Conservation (phyloP, 495 filamentous ascomycete genomes). For the Lepraria neglecta region DNA sequence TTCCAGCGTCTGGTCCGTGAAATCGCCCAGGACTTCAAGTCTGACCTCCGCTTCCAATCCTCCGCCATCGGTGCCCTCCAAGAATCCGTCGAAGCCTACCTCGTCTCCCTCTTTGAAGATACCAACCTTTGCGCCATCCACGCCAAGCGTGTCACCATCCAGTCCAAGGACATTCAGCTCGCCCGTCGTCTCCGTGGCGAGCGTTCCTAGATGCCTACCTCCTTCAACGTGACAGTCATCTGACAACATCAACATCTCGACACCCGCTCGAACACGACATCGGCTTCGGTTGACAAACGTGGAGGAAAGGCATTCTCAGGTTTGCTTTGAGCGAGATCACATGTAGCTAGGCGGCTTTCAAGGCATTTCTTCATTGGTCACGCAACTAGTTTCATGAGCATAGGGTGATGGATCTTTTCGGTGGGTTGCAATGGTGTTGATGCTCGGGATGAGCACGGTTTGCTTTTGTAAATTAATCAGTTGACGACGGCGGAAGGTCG, state of each 20-base stretch:
- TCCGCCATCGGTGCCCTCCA: conserved; percentile 99
- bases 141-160: conserved; percentile 97
- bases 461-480: conserved; percentile 31
- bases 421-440: conserved; percentile 22
- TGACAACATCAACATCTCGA: conserved; percentile 21
- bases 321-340: conserved; percentile 26
- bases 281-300: conserved; percentile 14
- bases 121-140: conserved; percentile 99
- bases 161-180: conserved; percentile 95
- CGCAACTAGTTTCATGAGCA: conserved; percentile 16
- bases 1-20: conserved; percentile 99
- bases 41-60: conserved; percentile 98
- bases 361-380: conserved; percentile 11
- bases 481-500: conserved; percentile 18
- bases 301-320: conserved; percentile 22
- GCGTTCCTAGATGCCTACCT: conserved; percentile 56
- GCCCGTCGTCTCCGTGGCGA: conserved; percentile 95
- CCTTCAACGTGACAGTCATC: conserved; percentile 2
- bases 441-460: conserved; percentile 26
- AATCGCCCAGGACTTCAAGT: conserved; percentile 99
- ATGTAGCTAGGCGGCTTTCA: conserved; percentile 20
- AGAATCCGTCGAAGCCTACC: conserved; percentile 99
- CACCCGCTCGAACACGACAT: conserved; percentile 27
- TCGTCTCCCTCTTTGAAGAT: conserved; percentile 99
- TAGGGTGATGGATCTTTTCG: conserved; percentile 17